These are phyloP conservation scores for Neurospora terricola DNA, from an alignment of 495 filamentous ascomycete species.

Conservation along the genomic window DNA sequence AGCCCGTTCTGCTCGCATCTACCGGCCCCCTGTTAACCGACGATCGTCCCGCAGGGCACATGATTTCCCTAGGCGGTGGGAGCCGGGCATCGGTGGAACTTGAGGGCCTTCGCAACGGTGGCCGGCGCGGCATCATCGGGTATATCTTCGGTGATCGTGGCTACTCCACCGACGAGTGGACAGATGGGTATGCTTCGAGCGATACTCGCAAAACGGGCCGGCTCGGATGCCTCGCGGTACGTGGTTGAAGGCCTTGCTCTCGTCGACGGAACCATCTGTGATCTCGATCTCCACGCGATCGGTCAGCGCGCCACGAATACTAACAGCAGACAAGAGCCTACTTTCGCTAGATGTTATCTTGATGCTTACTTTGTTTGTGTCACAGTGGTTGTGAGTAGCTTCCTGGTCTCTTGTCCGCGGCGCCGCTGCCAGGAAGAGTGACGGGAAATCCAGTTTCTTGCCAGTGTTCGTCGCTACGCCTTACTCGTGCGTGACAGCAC, in stretches of 20 bases:
- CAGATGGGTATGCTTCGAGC: too few species aligned
- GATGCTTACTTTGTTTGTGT: background rate
- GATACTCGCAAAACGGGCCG: too few species aligned
- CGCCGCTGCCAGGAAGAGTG: background rate
- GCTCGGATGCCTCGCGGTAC: background rate
- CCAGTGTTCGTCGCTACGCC: background rate
- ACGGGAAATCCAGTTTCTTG: background rate
- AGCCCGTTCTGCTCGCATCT: background rate
- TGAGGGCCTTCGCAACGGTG: background rate
- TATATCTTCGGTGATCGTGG: background rate
- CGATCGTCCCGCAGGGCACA: background rate
- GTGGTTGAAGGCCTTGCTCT: background rate
- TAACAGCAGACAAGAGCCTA: background rate
- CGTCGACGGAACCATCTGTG: background rate
- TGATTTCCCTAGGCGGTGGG: background rate
- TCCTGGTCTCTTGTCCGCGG: background rate
- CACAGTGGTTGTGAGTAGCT: background rate
- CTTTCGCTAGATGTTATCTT: background rate
- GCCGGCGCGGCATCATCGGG: background rate
- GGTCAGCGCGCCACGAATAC: background rate
- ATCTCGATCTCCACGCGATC: background rate
- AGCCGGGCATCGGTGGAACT: background rate
- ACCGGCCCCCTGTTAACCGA: background rate
- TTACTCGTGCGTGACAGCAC: background rate
- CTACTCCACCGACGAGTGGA: background rate